Evolutionary conservation across 306 rosid species (phyloP).

Genomic region (Abrus precatorius): DNA sequence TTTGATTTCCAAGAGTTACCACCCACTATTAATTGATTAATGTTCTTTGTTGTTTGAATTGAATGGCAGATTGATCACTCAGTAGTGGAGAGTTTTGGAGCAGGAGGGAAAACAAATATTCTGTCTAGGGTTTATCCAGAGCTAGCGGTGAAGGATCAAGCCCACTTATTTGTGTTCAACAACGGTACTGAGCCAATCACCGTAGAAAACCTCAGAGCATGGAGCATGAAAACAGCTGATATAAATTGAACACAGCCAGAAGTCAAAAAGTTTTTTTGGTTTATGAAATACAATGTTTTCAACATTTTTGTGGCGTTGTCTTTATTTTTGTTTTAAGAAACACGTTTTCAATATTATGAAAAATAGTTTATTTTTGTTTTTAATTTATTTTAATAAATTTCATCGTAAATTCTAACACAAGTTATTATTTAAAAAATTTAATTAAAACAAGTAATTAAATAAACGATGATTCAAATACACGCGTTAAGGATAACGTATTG

Average conservation of each 20-base stretch:
- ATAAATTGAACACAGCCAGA: not conserved
- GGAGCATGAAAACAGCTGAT: constrained; percentile 73
- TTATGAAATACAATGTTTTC: too few relatives aligned
- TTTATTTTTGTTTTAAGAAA: too few relatives aligned
- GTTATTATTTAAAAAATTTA: too few relatives aligned
- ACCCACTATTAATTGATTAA: not conserved
- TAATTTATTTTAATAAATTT: too few relatives aligned
- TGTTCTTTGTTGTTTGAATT: not conserved
- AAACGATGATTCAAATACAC: too few relatives aligned
- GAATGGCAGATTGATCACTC: constrained; percentile 86
- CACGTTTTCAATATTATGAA: too few relatives aligned
- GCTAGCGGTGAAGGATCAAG: constrained; percentile 54
- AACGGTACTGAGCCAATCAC: constrained; percentile 74
- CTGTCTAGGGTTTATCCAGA: constrained; percentile 82
- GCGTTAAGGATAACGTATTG: too few relatives aligned
- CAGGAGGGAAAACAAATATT: constrained; percentile 79
- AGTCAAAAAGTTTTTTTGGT: not conserved
- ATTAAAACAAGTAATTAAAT: too few relatives aligned
- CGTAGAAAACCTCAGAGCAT: constrained; percentile 66
- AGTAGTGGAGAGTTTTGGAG: constrained; percentile 85
- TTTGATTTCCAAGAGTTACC: not conserved
- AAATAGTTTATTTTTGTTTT: too few relatives aligned
- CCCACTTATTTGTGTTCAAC: constrained; percentile 80
- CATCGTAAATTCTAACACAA: too few relatives aligned
- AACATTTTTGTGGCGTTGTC: too few relatives aligned